Evolutionary conservation across 1,284 basidiomycete genomes (phyloP).

Genomic region (Tilletia walkeri): DNA sequence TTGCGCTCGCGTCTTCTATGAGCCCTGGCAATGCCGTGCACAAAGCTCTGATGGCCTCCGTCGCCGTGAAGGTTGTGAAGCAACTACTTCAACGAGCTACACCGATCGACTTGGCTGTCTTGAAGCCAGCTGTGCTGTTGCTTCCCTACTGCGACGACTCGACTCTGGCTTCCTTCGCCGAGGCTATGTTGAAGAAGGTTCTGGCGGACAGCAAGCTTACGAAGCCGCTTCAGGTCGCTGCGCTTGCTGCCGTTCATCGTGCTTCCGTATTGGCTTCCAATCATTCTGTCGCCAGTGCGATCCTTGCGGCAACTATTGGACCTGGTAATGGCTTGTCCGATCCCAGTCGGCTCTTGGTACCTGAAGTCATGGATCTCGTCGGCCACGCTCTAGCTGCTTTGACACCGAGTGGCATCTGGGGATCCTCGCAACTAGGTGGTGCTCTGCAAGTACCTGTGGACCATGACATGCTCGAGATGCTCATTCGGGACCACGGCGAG

Average conservation of each 20-base stretch:
- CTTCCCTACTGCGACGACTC: background rate
- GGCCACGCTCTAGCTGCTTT: background rate
- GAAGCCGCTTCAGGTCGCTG: background rate
- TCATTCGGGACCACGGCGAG: no score
- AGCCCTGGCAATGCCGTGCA: background rate
- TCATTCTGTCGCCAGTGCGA: background rate
- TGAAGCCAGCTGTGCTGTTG: conserved; percentile 6
- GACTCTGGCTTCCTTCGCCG: background rate
- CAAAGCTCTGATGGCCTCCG: background rate
- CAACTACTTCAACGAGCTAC: background rate
- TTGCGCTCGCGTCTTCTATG: background rate
- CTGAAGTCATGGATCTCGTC: background rate
- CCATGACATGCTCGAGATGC: no score
- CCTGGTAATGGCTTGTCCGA: background rate
- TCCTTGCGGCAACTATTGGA: background rate
- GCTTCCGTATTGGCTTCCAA: background rate
- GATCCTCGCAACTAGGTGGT: background rate
- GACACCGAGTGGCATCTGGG: background rate
- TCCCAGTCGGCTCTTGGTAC: background rate
- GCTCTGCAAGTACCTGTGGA: no score
- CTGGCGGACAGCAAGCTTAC: background rate
- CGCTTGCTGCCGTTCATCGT: conserved; percentile 2
- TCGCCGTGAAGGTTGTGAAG: background rate
- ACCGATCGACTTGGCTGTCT: background rate
- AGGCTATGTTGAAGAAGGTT: background rate